phyloP scores from a whole-genome alignment of 345 rosid species.

The Melaleuca alternifolia region DNA sequence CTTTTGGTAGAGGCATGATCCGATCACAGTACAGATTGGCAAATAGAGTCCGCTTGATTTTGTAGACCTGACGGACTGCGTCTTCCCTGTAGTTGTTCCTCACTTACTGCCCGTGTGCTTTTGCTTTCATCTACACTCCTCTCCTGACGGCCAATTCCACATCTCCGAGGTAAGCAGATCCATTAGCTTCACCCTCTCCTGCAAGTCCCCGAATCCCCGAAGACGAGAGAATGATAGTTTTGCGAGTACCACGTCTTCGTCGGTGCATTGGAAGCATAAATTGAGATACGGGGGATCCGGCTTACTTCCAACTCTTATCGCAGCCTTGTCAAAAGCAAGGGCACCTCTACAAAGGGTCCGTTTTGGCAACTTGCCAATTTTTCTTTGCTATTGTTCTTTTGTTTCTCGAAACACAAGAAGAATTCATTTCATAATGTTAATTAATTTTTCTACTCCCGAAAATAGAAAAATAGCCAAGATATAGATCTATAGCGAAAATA shows the following conservation, averaged over 20 bases:
- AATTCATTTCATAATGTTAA: too few relatives aligned
- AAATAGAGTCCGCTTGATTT: constrained; percentile 43
- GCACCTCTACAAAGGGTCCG: not conserved
- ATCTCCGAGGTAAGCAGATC: constrained; percentile 26
- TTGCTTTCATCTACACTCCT: constrained; percentile 53
- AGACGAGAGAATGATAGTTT: not conserved
- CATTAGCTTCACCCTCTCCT: constrained; percentile 45
- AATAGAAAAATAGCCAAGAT: too few relatives aligned
- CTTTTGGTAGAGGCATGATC: constrained; percentile 68
- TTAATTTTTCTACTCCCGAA: too few relatives aligned
- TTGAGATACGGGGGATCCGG: not conserved
- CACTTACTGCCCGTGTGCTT: constrained; percentile 30
- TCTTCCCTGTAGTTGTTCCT: not conserved
- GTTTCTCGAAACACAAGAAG: too few relatives aligned
- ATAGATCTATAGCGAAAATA: too few relatives aligned
- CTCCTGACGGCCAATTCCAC: constrained; percentile 46
- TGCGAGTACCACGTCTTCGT: not conserved
- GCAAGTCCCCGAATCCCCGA: constrained; percentile 1
- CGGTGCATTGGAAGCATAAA: not conserved
- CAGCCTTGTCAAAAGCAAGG: not conserved
- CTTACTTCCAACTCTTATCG: not conserved
- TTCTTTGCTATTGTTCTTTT: too few relatives aligned
- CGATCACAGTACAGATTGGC: constrained; percentile 44
- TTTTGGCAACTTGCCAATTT: too few relatives aligned
- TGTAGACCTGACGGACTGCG: constrained; percentile 30